Percentiles rank a stretch among this genome's conserved stretches.
Evolutionary conservation across 2,329 filamentous ascomycete genomes (phyloP).

Genomic region (Exserohilum rostratum): DNA sequence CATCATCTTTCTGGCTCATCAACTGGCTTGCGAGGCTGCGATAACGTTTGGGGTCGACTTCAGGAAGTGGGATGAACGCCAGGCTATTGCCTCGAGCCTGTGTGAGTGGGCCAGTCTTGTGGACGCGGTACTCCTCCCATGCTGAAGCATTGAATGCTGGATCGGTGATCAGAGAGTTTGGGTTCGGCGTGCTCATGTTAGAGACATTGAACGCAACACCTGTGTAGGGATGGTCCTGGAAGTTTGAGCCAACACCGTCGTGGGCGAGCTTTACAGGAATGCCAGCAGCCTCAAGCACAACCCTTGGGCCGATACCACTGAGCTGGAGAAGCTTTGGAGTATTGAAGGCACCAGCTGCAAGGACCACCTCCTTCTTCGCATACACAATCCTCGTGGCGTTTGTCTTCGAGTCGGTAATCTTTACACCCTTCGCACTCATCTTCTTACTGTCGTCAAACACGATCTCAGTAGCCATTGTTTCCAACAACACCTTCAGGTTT

Average conservation of each 20-base stretch:
- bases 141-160: constrained; percentile 37
- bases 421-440: constrained; percentile 33
- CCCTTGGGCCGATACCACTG: constrained; percentile 40
- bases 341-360: constrained; percentile 64
- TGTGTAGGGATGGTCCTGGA: constrained; percentile 43
- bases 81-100: constrained; percentile 34
- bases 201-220: constrained; percentile 27
- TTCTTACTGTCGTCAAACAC: constrained; percentile 30
- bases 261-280: constrained; percentile 34
- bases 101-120: constrained; percentile 36
- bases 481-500: constrained; percentile 39
- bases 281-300: constrained; percentile 33
- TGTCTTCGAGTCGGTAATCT: constrained; percentile 27
- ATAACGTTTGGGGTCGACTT: constrained; percentile 29
- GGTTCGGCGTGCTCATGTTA: constrained; percentile 30
- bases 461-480: constrained; percentile 28
- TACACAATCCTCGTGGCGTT: constrained; percentile 24
- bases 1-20: constrained; percentile 14
- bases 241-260: constrained; percentile 42
- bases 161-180: constrained; percentile 25
- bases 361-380: constrained; percentile 59
- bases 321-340: constrained; percentile 58
- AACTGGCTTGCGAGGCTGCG: constrained; percentile 22
- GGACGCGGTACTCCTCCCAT: constrained; percentile 32
- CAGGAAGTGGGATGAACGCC: constrained; percentile 34